phyloP scores from a whole-genome alignment of 1,284 basidiomycete genomes.

The Ceratobasidium sp. region DNA sequence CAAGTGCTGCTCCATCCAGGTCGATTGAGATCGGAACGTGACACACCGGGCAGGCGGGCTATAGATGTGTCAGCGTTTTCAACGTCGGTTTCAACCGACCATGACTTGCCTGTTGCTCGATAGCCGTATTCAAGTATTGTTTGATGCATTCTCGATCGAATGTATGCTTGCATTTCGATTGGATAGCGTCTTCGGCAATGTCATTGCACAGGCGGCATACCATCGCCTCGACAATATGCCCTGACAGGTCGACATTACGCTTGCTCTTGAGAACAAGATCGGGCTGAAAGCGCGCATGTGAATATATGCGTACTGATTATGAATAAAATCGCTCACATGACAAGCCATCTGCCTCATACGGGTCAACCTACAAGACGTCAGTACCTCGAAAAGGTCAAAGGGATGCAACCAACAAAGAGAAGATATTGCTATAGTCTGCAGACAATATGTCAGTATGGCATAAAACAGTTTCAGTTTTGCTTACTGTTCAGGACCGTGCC shows the following conservation, averaged over 20 bases:
- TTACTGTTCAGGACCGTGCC: conserved; percentile 92
- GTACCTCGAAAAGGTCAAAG: conserved; percentile 13
- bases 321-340: conserved; percentile 54
- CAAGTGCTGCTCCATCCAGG: conserved; percentile 90
- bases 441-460: conserved; percentile 37
- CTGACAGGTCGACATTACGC: conserved; percentile 68
- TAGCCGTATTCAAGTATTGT: conserved; percentile 84
- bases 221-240: conserved; percentile 71
- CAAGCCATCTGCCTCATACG: conserved; percentile 97
- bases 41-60: conserved; percentile 96
- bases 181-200: conserved; percentile 95
- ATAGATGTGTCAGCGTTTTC: neutral
- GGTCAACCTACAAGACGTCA: conserved; percentile 62
- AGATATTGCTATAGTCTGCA: conserved; percentile 94
- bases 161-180: conserved; percentile 88
- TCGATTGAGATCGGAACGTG: conserved; percentile 94
- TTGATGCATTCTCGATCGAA: conserved; percentile 96
- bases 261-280: conserved; percentile 94
- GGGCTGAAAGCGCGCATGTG: conserved; percentile 56
- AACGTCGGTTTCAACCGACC: conserved; percentile 36
- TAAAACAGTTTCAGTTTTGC: conserved; percentile 48
- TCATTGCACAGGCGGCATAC: conserved; percentile 97
- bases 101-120: conserved; percentile 69
- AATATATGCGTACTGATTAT: neutral
- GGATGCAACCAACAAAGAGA: conserved; percentile 67